Base-by-base conservation (phyloP, 2,329 filamentous ascomycete species). In the Aureobasidium leucospermi region DNA sequence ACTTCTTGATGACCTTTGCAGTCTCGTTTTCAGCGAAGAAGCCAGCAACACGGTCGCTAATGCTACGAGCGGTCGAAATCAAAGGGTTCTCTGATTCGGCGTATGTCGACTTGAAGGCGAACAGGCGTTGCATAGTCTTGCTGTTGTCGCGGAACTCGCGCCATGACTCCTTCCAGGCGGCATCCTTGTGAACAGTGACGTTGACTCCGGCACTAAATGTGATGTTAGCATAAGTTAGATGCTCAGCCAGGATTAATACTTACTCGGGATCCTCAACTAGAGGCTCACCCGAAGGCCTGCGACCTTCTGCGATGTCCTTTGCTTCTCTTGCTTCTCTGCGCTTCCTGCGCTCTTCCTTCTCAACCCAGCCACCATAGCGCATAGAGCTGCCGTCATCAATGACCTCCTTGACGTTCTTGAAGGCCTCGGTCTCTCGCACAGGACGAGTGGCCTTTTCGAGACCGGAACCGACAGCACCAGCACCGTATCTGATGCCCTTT, bases 1-100 rank as follows among this genome's bases (percentile, higher is more conserved):
- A 96, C 74, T 93, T 96, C 79, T 96, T 97, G 78, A 97, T 96
- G 38, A 99, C 94, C 82, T 87, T 88, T 32, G 94, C 94, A 0
- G 91, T 96, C 78, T 99, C 94, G 73, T 97, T 99, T 75, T 99
- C 94, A 63, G 94, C 94, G 66, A 99, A 99, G 78, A 96, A 99
- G 31, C 94, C 91, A 48, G 89, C 90, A 41, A 99, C 85, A 60
- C 88, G 85, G 73, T 99, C 94, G 34, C 92, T 93, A 67, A 99
- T 96, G 73, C 90, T 91, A 70, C 94, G 88, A 1, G 92, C 94
- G 0, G 93, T 97, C 48, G 86, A 89, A 64, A 99, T 90, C 45
- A 99, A 81, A 6, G 94, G 93, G 73, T 99, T 99, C 71, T 99
- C 94, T 10, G 94, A 97, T 76, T 99, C 94, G 66, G 96, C 88